Evolutionary conservation across 2,329 filamentous ascomycete genomes (phyloP), one percentile per base, ranked within the genome.

Genomic region (Sporothrix dimorphospora): DNA sequence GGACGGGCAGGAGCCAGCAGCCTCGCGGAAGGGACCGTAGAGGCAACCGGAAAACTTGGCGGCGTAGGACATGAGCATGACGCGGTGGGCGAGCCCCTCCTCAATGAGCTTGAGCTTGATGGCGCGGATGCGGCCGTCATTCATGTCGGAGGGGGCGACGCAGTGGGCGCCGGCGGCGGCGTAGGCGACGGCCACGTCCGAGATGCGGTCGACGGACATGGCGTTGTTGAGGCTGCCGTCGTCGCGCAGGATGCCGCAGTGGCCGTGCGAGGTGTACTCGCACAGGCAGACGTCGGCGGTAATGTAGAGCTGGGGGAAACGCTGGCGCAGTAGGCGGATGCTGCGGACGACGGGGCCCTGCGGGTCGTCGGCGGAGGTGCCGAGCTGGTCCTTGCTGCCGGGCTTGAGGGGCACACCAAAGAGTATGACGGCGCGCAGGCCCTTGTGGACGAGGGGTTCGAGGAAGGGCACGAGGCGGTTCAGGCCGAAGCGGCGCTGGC

Each of bases 91-190:
- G 77, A 98, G 92, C 70, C 95, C 95, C 72, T 94, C 91, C 81
- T 98, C 95, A 72, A 98, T 98, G 74, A 99, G 86, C 85, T 98
- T 98, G 70, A 98, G 88, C 86, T 99, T 99, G 82, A 99, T 99
- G 74, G 94, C 95, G 72, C 95, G 93, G 78, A 99, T 97, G 75
- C 96, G 92, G 38, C 96, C 96, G 80, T 99, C 96, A 81, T 98
- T 99, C 96, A 99, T 99, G 81, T 99, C 96, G 1, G 94, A 97
- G 1, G 96, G 96, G 0, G 96, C 96, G 38, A 99, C 94, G 81
- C 95, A 98, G 82, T 99, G 96, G 0, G 95, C 96, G 72, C 96
- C 96, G 19, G 96, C 96, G 78, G 91, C 88, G n/a, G 96, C 96
- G 80, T 99, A 99, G 45, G 95, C 93, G 75, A 98, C 87, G n/a